Conservation (phyloP, 441 rosid species). For the Rhodomyrtus psidioides region DNA sequence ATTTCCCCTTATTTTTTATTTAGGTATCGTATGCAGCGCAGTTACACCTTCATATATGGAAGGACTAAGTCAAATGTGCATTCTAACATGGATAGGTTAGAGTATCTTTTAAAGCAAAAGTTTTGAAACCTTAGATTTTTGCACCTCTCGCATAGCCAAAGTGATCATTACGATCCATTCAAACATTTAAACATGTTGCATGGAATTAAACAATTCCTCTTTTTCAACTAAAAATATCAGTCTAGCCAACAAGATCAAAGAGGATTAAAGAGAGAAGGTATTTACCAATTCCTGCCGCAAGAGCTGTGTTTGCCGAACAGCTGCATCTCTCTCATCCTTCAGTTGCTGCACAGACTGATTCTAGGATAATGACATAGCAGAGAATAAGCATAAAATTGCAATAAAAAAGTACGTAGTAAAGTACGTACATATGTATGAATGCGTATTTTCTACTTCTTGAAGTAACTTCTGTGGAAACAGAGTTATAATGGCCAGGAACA, state of each 20-base stretch:
- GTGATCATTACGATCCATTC: background rate
- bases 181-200: background rate
- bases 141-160: background rate
- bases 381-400: background rate
- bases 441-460: background rate
- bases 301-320: conserved; percentile 58
- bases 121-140: background rate
- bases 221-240: background rate
- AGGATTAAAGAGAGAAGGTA: background rate
- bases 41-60: background rate
- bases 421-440: background rate
- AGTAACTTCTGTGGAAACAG: background rate
- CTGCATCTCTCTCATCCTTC: conserved; percentile 81
- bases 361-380: background rate
- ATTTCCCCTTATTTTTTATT: background rate
- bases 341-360: conserved; percentile 57
- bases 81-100: background rate
- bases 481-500: background rate
- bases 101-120: background rate
- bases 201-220: background rate
- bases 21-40: background rate
- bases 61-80: background rate
- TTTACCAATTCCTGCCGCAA: conserved; percentile 81
- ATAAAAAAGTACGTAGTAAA: background rate
- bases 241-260: background rate